Conservation (phyloP, 208 protist genomes). For the Tetramitus jugosus region DNA sequence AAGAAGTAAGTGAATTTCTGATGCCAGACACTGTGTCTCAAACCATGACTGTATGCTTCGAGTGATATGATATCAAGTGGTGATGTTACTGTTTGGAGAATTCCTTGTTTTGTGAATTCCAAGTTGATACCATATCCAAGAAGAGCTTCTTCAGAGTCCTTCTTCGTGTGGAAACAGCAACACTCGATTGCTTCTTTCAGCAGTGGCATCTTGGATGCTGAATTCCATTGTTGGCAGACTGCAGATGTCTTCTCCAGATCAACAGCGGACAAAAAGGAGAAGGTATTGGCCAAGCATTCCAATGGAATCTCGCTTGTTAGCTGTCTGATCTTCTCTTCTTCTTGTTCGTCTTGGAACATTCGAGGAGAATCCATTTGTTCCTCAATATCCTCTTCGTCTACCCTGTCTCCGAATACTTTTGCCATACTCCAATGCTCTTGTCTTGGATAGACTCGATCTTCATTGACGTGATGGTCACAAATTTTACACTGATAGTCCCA, state of each 20-base stretch:
- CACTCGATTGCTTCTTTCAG: background rate
- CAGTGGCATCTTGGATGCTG: background rate
- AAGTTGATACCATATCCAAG: constrained; percentile 30
- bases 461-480: background rate
- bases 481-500: background rate
- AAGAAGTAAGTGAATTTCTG: constrained; percentile 36
- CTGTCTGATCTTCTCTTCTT: background rate
- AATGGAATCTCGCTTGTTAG: background rate
- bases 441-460: background rate
- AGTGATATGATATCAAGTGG: constrained; percentile 14
- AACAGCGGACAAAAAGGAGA: background rate
- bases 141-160: constrained; percentile 34
- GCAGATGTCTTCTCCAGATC: background rate
- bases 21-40: constrained; percentile 30
- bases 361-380: background rate
- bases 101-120: background rate
- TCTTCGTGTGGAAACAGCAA: constrained; percentile 33
- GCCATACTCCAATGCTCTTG: too few relatives aligned
- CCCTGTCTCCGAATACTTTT: too few relatives aligned
- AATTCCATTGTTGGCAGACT: background rate
- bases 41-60: constrained; percentile 23
- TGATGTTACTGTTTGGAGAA: background rate
- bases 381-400: background rate
- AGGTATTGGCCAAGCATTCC: background rate
- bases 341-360: background rate